Base-by-base conservation (phyloP, 1,139 yeast species). In the Debaryomyces nepalensis region DNA sequence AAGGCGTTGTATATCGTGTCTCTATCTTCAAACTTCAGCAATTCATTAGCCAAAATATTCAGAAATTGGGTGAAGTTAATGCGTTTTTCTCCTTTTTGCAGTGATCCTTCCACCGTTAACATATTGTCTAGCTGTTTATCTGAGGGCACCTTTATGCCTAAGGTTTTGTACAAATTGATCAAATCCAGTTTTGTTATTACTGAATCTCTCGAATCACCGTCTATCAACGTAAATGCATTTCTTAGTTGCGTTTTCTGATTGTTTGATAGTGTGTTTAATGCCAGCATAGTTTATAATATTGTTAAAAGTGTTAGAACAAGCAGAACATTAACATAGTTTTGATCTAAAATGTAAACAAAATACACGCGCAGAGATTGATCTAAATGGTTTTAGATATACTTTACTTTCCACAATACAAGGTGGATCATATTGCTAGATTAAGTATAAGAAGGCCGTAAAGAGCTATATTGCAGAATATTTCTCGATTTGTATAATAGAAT, bases 191-290 rank as follows among this genome's bases (percentile, higher is more conserved):
- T 60, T 1, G 85, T 70, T 36, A 91, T 81, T 7, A 64, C 57
- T 1, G 93, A 89, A 53, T 89, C 93, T 27, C 87, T 82, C 47
- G 75, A 66, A 26, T 90, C 95, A 27, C 87, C 87, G 57, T 91
- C 98, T n/a, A 91, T 79, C 52, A 89, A 63, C 9, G 78, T 71
- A 55, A 79, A 79, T 1, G 77, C 79, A 45, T 73, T 70, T 22
- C 77, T 54, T 29, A 73, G 64, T 53, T 73, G 77, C 2, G 72
- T 54, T 42, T 72, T 73, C 48, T 73, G 78, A 52, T 58, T 64
- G 38, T 61, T 58, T 20, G 75, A 64, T 33, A 73, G 69, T n/a
- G 70, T 58, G 43, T 67, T 69, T 16, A 73, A 58, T 8, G 68
- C 61, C 58, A 53, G 57, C 68, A 57, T 57, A 34, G 18, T 32